A percentile compares a stretch with the other conserved stretches of the same genome.
Conservation (phyloP, 495 filamentous ascomycete species). For the Tuber borchii region DNA sequence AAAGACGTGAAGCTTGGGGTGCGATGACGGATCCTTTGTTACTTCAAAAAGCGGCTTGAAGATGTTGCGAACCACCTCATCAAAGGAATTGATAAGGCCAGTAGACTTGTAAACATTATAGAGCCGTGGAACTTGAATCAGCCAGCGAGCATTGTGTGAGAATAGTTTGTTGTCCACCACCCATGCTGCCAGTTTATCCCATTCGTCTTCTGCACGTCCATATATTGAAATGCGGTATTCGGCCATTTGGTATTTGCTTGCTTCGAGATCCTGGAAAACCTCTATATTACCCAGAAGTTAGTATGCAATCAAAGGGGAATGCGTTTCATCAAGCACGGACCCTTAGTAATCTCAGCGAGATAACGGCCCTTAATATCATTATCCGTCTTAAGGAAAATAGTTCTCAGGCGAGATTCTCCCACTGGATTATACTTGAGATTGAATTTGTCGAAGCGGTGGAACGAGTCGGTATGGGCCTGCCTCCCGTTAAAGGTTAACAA, state of each 20-base stretch:
- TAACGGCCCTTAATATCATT: conserved; percentile 95
- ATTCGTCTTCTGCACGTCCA: conserved; percentile 82
- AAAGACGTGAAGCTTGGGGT: conserved; percentile 91
- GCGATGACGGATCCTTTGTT: conserved; percentile 74
- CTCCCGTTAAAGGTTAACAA: conserved; percentile 12
- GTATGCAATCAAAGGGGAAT: neutral
- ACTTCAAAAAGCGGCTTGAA: conserved; percentile 94
- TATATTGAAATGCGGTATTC: conserved; percentile 99
- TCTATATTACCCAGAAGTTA: conserved; percentile 47
- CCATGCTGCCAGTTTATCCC: conserved; percentile 97
- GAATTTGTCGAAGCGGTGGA: conserved; percentile 99
- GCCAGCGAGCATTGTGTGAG: conserved; percentile 94
- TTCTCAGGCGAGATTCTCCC: conserved; percentile 86
- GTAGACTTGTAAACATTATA: conserved; percentile 93
- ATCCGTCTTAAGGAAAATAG: conserved; percentile 97
- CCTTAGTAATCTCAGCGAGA: conserved; percentile 88
- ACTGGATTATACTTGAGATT: conserved; percentile 98
- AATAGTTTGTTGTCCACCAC: conserved; percentile 98
- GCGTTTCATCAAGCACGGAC: conserved; percentile 2
- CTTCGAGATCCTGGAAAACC: conserved; percentile 94
- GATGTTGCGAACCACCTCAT: conserved; percentile 83
- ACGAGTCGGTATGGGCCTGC: conserved; percentile 91
- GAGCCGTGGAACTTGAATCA: conserved; percentile 88
- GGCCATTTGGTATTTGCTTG: conserved; percentile 99
- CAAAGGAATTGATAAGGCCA: conserved; percentile 76